Percentiles rank a stretch among this genome's conserved stretches.
Evolutionary conservation across 306 rosid species (phyloP).

Genomic region (Vicia faba): DNA sequence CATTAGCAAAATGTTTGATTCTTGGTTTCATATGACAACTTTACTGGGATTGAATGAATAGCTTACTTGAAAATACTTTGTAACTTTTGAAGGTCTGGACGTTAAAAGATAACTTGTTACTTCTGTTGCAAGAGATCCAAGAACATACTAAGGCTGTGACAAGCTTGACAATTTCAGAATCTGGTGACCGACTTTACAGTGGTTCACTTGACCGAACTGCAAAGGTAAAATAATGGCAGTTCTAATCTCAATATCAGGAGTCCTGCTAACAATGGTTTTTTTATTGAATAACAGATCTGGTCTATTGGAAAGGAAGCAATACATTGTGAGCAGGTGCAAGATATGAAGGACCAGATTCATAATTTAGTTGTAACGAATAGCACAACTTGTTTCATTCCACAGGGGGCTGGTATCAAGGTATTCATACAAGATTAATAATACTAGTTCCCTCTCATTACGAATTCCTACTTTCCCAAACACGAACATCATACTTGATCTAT

Average conservation of each 20-base stretch:
- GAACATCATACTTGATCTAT: conserved; percentile 2
- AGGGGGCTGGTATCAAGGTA: conserved; percentile 82
- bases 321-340: conserved; percentile 62
- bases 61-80: conserved; percentile 38
- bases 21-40: conserved; percentile 24
- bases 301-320: conserved; percentile 58
- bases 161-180: conserved; percentile 59
- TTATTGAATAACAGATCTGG: conserved; percentile 66
- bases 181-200: conserved; percentile 68
- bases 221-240: conserved; percentile 52
- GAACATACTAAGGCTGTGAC: conserved; percentile 82
- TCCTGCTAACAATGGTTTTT: conserved; percentile 25
- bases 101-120: conserved; percentile 63
- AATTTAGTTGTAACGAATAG: conserved; percentile 54
- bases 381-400: conserved; percentile 71
- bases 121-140: conserved; percentile 65
- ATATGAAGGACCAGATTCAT: conserved; percentile 87
- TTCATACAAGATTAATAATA: not conserved
- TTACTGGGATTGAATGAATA: conserved; percentile 14
- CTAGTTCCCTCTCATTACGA: not conserved
- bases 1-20: conserved; percentile 27
- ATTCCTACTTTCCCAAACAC: not conserved
- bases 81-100: conserved; percentile 72
- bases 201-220: conserved; percentile 84
- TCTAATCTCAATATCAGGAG: conserved; percentile 7